phyloP scores from a whole-genome alignment of 169 alveolate genomes.

The Hepatocystis sp. region DNA sequence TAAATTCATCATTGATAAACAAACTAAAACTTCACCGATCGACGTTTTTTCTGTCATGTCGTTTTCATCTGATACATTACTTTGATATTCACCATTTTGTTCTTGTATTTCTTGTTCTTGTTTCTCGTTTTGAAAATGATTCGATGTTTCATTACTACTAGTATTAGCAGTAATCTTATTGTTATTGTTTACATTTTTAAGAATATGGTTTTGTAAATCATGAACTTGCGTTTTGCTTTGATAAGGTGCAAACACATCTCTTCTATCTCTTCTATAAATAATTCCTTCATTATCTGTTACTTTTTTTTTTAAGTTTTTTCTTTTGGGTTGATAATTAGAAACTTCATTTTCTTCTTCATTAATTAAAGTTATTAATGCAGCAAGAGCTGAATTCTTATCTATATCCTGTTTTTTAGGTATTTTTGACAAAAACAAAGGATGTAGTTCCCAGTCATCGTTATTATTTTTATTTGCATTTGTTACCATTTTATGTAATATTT shows the following conservation, averaged over 20 bases:
- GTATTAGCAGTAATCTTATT: not conserved
- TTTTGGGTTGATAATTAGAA: constrained; percentile 64
- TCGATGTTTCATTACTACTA: not conserved
- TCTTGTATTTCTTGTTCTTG: not conserved
- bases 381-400: constrained; percentile 61
- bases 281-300: constrained; percentile 67
- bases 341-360: constrained; percentile 75
- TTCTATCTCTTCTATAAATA: constrained; percentile 63
- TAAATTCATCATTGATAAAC: constrained; percentile 59
- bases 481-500: not conserved
- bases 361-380: constrained; percentile 63
- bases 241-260: constrained; percentile 63
- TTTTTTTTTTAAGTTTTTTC: constrained; percentile 71
- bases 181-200: too few species aligned
- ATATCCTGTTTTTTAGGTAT: constrained; percentile 72
- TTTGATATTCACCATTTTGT: too few species aligned
- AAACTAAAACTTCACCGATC: constrained; percentile 69
- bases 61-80: not conserved
- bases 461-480: constrained; percentile 5
- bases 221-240: constrained; percentile 14
- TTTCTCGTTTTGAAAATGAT: too few species aligned
- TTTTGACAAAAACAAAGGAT: constrained; percentile 73
- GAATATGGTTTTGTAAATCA: not conserved
- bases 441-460: constrained; percentile 74
- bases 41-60: constrained; percentile 33